Conservation (phyloP, 768 basidiomycete species). For the Amylocystis lapponica region DNA sequence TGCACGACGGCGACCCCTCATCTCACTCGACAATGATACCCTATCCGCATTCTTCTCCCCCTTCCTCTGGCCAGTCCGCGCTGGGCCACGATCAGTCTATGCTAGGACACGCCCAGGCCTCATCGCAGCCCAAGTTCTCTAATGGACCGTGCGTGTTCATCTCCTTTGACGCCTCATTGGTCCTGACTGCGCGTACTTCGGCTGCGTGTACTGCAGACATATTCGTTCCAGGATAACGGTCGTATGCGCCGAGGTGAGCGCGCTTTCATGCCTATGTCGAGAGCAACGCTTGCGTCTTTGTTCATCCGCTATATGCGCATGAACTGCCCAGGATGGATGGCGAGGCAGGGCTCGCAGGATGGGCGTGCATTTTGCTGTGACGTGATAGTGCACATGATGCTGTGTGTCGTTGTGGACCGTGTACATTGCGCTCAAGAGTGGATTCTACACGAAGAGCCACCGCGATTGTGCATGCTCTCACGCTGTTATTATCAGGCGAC, state of each 20-base stretch:
- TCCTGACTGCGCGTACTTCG: conserved; percentile 4
- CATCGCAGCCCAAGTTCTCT: conserved; percentile 20
- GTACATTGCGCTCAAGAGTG: too few species aligned
- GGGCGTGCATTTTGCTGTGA: neutral
- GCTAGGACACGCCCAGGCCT: neutral
- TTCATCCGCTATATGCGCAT: neutral
- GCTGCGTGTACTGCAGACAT: conserved; percentile 36
- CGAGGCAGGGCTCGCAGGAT: neutral
- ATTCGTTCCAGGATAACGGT: conserved; percentile 75
- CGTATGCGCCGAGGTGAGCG: conserved; percentile 70
- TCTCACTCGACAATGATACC: conserved; percentile 7
- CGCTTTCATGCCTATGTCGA: too few species aligned
- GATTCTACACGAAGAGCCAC: too few species aligned
- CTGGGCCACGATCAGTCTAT: conserved; percentile 4
- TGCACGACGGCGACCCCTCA: conserved; percentile 5
- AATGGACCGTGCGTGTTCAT: conserved; percentile 24
- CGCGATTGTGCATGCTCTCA: too few species aligned
- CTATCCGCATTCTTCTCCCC: conserved; percentile 7
- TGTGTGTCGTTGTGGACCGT: too few species aligned
- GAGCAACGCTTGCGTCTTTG: neutral
- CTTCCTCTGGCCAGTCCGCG: conserved; percentile 8
- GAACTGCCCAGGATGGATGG: neutral
- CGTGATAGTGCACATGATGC: too few species aligned
- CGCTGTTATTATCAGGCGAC: too few species aligned
- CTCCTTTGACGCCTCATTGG: conserved; percentile 1